Evolutionary conservation across 1,284 basidiomycete genomes (phyloP).

Genomic region (Sanghuangporus baumii): DNA sequence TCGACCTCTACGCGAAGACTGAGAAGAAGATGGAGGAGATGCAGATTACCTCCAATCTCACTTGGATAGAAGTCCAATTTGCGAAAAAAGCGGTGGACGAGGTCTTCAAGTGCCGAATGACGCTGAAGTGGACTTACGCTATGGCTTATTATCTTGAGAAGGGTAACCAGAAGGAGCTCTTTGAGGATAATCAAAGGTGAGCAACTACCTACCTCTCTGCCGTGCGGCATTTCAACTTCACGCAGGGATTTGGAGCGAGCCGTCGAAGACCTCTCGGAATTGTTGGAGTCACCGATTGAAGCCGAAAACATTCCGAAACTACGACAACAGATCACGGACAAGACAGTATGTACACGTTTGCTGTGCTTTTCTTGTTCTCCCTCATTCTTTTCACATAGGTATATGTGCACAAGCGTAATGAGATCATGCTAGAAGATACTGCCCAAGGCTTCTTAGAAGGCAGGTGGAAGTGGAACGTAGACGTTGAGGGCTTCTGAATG

Average conservation of each 20-base stretch:
- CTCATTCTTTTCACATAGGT: slow-evolving; percentile 41
- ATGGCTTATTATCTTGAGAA: slow-evolving; percentile 94
- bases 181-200: slow-evolving; percentile 94
- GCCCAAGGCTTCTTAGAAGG: slow-evolving; percentile 87
- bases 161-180: slow-evolving; percentile 92
- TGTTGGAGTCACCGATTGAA: slow-evolving; percentile 89
- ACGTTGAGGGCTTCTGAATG: slow-evolving; percentile 52
- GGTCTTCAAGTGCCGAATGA: slow-evolving; percentile 86
- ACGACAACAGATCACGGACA: slow-evolving; percentile 91
- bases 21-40: slow-evolving; percentile 99
- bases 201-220: slow-evolving; percentile 18
- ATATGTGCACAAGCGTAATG: slow-evolving; percentile 95
- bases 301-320: slow-evolving; percentile 76
- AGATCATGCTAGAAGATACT: slow-evolving; percentile 93
- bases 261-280: slow-evolving; percentile 90
- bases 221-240: not conserved
- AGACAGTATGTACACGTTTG: slow-evolving; percentile 55
- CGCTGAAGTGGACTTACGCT: slow-evolving; percentile 99
- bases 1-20: slow-evolving; percentile 89
- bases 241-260: slow-evolving; percentile 87
- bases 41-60: slow-evolving; percentile 86
- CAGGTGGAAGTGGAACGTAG: slow-evolving; percentile 71
- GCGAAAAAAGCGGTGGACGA: slow-evolving; percentile 96
- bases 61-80: slow-evolving; percentile 99
- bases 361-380: not conserved